Base-by-base conservation (phyloP, 192 early-diverging fungal species). In the Coemansia sp. region DNA sequence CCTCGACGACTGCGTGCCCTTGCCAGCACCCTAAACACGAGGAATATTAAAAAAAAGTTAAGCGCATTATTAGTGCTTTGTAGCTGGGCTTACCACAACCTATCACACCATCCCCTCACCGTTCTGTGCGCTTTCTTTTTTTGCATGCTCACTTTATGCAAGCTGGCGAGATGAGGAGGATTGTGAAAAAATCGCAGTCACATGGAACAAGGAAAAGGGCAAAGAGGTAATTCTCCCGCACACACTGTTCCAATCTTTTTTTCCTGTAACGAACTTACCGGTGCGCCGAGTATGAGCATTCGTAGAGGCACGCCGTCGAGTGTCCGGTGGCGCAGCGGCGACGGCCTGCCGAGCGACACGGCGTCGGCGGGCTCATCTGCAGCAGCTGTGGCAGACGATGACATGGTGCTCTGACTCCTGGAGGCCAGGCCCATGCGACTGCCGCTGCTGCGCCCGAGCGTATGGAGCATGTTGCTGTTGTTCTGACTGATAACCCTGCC, bases 1-100 rank as follows among this genome's bases (percentile, higher is more conserved):
- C 42, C 89, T 84, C 58, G 71, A 80, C 10, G 93, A 91, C 68
- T 95, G 93, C 23, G 96, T 98, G 38, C 94, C 96, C 75, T 96
- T 92, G 17, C 91, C 92, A 12, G 89, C 74, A 9, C 92, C 92
- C 84, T 78, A 81, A 9, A 61, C 54, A 44, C n/a, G n/a, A n/a
- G n/a, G n/a, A n/a, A n/a, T n/a, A n/a, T n/a, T n/a, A n/a, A n/a
- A n/a, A n/a, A n/a, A n/a, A n/a, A n/a, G n/a, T n/a, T n/a, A n/a
- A n/a, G n/a, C n/a, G n/a, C n/a, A n/a, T n/a, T 33, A 33, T 33
- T 8, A 33, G 30, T 33, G 8, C 8, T 33, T 30, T 30, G 27
- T 7, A 30, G 7, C 4, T 30, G 2, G 7, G 27, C 2, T 5
- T 7, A 30, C 2, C 27, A 30, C 27, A 30, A 7, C 27, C n/a